These are phyloP conservation scores for Jaltomata sinuosa DNA, from an alignment of 257 asterid genomes.

Conservation along the genomic window DNA sequence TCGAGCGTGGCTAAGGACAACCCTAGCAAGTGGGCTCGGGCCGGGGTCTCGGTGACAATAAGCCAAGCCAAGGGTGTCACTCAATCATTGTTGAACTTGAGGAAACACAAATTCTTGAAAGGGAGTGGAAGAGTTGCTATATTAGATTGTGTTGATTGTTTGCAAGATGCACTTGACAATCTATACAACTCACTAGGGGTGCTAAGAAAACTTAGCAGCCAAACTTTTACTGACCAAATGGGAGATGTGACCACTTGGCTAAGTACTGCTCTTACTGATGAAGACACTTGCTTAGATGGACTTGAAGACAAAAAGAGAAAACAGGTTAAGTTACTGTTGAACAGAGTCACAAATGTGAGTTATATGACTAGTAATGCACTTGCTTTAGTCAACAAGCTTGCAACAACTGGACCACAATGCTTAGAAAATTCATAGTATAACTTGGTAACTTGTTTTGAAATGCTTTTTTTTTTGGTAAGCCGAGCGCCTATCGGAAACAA, in stretches of 20 bases:
- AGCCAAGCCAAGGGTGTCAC: conserved; percentile 35
- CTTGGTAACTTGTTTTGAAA: background rate
- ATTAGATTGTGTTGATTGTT: conserved; percentile 43
- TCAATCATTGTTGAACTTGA: conserved; percentile 9
- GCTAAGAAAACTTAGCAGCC: conserved; percentile 30
- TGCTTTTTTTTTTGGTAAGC: background rate
- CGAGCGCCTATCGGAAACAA: background rate
- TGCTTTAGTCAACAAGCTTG: conserved; percentile 57
- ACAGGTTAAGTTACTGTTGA: conserved; percentile 12
- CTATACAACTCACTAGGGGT: conserved; percentile 49
- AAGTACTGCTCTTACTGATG: conserved; percentile 65
- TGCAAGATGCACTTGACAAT: conserved; percentile 44
- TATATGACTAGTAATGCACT: conserved; percentile 65
- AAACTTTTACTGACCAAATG: conserved; percentile 32
- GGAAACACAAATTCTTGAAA: background rate
- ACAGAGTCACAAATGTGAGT: conserved; percentile 26
- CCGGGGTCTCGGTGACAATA: conserved; percentile 61
- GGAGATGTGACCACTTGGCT: conserved; percentile 66
- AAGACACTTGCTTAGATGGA: conserved; percentile 62
- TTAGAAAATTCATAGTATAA: background rate
- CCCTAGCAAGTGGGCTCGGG: conserved; percentile 66
- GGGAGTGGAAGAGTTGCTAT: conserved; percentile 28
- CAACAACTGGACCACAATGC: conserved; percentile 40
- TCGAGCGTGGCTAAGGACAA: conserved; percentile 31
- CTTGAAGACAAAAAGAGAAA: conserved; percentile 22